These are phyloP conservation scores for Vitis rupestris DNA, from an alignment of 164 flowering plant genomes.

Conservation along the genomic window DNA sequence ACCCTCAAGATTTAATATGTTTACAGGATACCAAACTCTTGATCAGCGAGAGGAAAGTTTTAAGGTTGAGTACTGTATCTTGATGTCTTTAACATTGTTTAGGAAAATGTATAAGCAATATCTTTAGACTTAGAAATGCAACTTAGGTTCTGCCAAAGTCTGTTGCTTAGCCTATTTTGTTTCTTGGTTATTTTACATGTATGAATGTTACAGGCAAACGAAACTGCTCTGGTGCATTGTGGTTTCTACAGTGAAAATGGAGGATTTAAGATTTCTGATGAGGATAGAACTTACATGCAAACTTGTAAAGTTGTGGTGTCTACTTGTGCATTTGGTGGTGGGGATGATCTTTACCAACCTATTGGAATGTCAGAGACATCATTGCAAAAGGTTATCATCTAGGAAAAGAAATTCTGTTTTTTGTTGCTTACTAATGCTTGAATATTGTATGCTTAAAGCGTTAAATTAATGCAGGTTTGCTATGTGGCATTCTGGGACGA, in stretches of 20 bases:
- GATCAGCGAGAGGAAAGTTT: slow-evolving; percentile 72
- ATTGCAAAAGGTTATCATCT: slow-evolving; percentile 53
- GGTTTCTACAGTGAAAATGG: slow-evolving; percentile 91
- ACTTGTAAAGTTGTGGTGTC: slow-evolving; percentile 81
- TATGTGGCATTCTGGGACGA: slow-evolving; percentile 99
- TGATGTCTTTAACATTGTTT: slow-evolving; percentile 4
- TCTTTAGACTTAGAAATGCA: neutral
- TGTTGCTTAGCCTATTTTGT: neutral
- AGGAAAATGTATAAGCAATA: neutral
- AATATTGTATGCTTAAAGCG: slow-evolving; percentile 1
- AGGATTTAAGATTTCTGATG: slow-evolving; percentile 77
- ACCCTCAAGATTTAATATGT: slow-evolving; percentile 65
- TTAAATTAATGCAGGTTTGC: slow-evolving; percentile 62
- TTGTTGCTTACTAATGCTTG: neutral
- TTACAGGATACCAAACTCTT: slow-evolving; percentile 80
- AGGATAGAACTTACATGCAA: slow-evolving; percentile 67
- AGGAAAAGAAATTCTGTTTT: neutral
- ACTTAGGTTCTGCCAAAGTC: neutral
- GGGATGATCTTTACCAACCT: slow-evolving; percentile 96
- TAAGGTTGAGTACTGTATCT: slow-evolving; percentile 49
- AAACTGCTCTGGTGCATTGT: slow-evolving; percentile 69
- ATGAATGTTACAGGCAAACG: slow-evolving; percentile 52
- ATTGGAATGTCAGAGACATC: slow-evolving; percentile 88
- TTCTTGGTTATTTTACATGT: slow-evolving; percentile 13
- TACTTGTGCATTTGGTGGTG: slow-evolving; percentile 99